phyloP scores from a whole-genome alignment of 345 rosid species.

The Gossypium herbaceum region DNA sequence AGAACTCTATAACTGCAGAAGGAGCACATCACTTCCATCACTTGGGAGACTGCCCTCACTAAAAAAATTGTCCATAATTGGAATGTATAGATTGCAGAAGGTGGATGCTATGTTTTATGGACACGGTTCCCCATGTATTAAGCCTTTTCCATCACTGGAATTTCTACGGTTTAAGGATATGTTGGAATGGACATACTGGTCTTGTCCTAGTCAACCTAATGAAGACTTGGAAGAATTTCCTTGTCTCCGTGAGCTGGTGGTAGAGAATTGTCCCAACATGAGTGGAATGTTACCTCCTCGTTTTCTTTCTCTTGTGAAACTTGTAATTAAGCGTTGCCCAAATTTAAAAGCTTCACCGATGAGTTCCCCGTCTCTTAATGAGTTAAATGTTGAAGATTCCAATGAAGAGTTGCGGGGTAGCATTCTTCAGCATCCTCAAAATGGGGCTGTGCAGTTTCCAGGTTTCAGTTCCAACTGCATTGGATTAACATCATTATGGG shows the following conservation, averaged over 20 bases:
- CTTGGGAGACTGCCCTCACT: slow-evolving; percentile 32
- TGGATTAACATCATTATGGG: slow-evolving; percentile 7
- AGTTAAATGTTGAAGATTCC: slow-evolving; percentile 16
- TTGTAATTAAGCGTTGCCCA: slow-evolving; percentile 17
- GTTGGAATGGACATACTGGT: slow-evolving; percentile 28
- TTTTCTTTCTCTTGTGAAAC: slow-evolving; percentile 16
- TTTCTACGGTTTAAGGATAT: slow-evolving; percentile 20
- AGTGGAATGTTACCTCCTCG: slow-evolving; percentile 11
- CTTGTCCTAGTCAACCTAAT: background rate
- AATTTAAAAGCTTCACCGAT: slow-evolving; percentile 1
- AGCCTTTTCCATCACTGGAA: slow-evolving; percentile 21
- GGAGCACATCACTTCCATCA: slow-evolving; percentile 25
- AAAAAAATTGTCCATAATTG: slow-evolving; percentile 13
- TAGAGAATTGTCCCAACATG: slow-evolving; percentile 24
- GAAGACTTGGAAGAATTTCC: slow-evolving; percentile 21
- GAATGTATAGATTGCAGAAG: slow-evolving; percentile 18
- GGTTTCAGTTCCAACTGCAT: slow-evolving; percentile 7
- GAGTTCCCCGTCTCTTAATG: slow-evolving; percentile 4
- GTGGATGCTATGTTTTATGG: slow-evolving; percentile 27
- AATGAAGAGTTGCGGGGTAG: background rate
- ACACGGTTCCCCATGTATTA: background rate
- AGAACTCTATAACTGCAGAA: slow-evolving; percentile 16
- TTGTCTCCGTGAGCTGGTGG: slow-evolving; percentile 20
- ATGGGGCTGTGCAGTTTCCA: background rate
- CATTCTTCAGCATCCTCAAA: background rate